Conservation (phyloP, 306 rosid species). For the Pyrus pyrifolia region DNA sequence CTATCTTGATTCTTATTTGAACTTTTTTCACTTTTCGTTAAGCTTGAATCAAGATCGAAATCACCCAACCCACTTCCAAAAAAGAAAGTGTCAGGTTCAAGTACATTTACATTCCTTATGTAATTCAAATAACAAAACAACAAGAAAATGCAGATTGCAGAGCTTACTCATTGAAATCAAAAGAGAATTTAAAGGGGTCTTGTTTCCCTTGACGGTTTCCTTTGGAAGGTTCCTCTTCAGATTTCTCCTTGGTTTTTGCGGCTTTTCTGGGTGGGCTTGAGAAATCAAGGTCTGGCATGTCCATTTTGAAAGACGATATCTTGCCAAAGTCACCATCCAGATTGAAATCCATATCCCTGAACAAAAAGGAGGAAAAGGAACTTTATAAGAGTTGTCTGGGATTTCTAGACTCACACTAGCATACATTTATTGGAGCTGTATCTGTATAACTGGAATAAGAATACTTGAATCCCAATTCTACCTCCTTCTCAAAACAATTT, state of each 20-base stretch:
- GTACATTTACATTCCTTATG: conserved; percentile 2
- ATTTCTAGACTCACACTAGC: conserved; percentile 14
- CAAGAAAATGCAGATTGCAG: conserved; percentile 17
- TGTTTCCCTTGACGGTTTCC: conserved; percentile 42
- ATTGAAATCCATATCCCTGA: conserved; percentile 79
- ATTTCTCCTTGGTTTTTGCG: conserved; percentile 37
- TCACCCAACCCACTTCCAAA: conserved; percentile 45
- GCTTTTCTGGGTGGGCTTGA: conserved; percentile 47
- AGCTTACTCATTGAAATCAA: conserved; percentile 83
- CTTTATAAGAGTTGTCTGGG: conserved; percentile 9
- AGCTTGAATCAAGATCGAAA: conserved; percentile 53
- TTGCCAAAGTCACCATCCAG: conserved; percentile 73
- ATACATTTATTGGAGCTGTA: conserved; percentile 10
- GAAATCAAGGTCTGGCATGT: conserved; percentile 83
- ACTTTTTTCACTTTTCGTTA: conserved; percentile 29
- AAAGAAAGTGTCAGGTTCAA: conserved; percentile 7
- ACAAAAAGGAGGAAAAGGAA: conserved; percentile 8
- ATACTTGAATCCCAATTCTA: not conserved
- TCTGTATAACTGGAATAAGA: not conserved
- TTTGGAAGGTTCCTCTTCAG: conserved; percentile 44
- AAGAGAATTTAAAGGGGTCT: conserved; percentile 50
- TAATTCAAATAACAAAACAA: not conserved
- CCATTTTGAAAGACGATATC: conserved; percentile 76
- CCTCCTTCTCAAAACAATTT: not conserved
- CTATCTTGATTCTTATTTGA: conserved; percentile 26